Conservation (phyloP, 2,329 filamentous ascomycete genomes). For the Fusarium sp. region DNA sequence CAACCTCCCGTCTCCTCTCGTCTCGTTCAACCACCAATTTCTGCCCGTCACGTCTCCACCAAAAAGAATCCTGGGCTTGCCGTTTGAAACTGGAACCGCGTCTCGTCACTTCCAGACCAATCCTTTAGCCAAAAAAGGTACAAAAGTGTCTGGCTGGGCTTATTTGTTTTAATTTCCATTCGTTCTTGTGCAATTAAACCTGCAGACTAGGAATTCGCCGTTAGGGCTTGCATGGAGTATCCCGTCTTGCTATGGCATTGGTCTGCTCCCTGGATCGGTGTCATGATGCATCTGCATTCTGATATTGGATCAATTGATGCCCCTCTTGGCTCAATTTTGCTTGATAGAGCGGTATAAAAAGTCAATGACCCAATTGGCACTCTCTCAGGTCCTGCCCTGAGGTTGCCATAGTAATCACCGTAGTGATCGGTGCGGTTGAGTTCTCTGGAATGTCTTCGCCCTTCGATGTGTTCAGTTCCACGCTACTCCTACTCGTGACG, state of each 20-base stretch:
- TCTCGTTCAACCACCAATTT: conserved; percentile 26
- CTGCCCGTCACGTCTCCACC: conserved; percentile 38
- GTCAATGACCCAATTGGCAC: not conserved
- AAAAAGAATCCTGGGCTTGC: not conserved
- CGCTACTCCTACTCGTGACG: not conserved
- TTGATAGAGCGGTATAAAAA: fast-evolving
- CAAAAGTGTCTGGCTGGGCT: conserved; percentile 9
- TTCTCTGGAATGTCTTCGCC: not conserved
- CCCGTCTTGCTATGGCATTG: not conserved
- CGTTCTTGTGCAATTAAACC: conserved; percentile 5
- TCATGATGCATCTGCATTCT: not conserved
- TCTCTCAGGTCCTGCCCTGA: not conserved
- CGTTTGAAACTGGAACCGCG: conserved; percentile 18
- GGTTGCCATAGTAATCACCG: not conserved
- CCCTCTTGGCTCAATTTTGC: not conserved
- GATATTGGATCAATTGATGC: not conserved
- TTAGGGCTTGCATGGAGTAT: not conserved
- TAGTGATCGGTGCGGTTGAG: not conserved
- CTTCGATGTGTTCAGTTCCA: not conserved
- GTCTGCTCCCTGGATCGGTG: not conserved
- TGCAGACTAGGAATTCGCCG: not conserved
- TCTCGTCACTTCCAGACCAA: conserved; percentile 30
- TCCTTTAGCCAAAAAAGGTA: conserved; percentile 12
- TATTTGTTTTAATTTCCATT: conserved; percentile 8
- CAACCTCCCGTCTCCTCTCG: conserved; percentile 27